These are phyloP conservation scores for Nemania sp. DNA, from an alignment of 2,329 filamentous ascomycete genomes.

Conservation along the genomic window DNA sequence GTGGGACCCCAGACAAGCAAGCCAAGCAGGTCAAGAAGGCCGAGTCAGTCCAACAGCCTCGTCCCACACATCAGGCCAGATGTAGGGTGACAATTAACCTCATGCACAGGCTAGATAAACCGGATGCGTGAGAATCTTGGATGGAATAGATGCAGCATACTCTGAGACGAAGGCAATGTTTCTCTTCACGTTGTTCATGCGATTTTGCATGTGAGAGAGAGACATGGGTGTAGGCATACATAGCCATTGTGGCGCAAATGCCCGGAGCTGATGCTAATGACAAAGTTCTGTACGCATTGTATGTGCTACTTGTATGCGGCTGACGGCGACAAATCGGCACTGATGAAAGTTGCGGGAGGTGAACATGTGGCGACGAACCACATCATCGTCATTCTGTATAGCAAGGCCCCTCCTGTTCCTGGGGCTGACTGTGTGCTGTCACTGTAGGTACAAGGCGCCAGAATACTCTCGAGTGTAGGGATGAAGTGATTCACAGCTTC, in stretches of 20 bases:
- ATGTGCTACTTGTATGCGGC: conserved; percentile 25
- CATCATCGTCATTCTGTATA: neutral
- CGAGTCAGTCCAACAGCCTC: conserved; percentile 24
- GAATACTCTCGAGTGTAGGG: neutral
- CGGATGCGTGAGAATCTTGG: conserved; percentile 9
- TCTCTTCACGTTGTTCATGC: conserved; percentile 19
- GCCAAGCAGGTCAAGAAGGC: conserved; percentile 16
- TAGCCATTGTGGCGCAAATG: conserved; percentile 16
- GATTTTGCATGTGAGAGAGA: conserved; percentile 34
- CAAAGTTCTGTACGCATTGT: conserved; percentile 6
- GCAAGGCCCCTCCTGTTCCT: neutral
- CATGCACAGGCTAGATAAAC: neutral
- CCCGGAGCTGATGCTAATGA: conserved; percentile 28
- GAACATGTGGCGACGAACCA: neutral
- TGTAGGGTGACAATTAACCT: neutral
- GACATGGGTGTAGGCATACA: neutral
- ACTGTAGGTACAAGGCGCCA: too few relatives aligned
- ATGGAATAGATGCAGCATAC: neutral
- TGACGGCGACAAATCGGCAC: conserved; percentile 11
- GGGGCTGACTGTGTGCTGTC: neutral
- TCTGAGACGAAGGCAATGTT: conserved; percentile 18
- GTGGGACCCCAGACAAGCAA: conserved; percentile 5
- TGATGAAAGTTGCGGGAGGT: neutral
- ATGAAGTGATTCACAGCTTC: too few relatives aligned
- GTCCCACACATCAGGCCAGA: conserved; percentile 21